Percentiles rank a stretch among this genome's conserved stretches.
phyloP scores from a whole-genome alignment of 768 basidiomycete genomes.

The Trametes punicea region DNA sequence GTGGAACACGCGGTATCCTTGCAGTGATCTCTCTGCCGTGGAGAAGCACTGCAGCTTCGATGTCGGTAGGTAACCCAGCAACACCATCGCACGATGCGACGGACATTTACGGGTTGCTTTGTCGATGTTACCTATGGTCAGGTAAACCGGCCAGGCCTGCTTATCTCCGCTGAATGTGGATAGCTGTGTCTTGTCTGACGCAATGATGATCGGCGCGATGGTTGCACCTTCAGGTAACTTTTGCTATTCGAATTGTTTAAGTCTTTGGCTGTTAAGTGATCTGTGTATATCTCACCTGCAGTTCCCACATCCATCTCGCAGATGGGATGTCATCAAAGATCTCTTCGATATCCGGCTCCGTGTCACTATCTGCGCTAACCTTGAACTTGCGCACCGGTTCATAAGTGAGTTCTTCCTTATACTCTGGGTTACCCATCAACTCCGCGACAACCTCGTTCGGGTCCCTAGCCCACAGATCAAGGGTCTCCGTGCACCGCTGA shows the following conservation, averaged over 20 bases:
- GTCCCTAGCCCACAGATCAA: background rate
- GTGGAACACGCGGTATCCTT: constrained; percentile 27
- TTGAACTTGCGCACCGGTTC: too few species aligned
- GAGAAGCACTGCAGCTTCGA: constrained; percentile 28
- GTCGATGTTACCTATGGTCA: constrained; percentile 32
- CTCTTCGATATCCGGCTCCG: too few species aligned
- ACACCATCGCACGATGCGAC: constrained; percentile 15
- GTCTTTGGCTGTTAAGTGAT: too few species aligned
- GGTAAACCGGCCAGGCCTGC: constrained; percentile 32
- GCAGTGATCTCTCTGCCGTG: constrained; percentile 2
- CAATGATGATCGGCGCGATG: constrained; percentile 29
- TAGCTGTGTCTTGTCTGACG: constrained; percentile 31
- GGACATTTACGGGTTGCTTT: constrained; percentile 22
- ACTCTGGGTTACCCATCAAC: background rate
- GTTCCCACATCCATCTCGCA: too few species aligned
- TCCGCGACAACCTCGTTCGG: background rate
- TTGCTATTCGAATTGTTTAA: too few species aligned
- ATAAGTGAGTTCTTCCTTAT: background rate
- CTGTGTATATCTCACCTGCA: too few species aligned
- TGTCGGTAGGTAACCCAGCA: constrained; percentile 31
- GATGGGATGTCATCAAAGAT: too few species aligned
- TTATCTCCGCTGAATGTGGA: constrained; percentile 29
- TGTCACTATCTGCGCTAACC: too few species aligned
- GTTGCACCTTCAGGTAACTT: too few species aligned
- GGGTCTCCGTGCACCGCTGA: background rate